Conservation (phyloP, 148 eudicot genomes). For the Cornus suecica region DNA sequence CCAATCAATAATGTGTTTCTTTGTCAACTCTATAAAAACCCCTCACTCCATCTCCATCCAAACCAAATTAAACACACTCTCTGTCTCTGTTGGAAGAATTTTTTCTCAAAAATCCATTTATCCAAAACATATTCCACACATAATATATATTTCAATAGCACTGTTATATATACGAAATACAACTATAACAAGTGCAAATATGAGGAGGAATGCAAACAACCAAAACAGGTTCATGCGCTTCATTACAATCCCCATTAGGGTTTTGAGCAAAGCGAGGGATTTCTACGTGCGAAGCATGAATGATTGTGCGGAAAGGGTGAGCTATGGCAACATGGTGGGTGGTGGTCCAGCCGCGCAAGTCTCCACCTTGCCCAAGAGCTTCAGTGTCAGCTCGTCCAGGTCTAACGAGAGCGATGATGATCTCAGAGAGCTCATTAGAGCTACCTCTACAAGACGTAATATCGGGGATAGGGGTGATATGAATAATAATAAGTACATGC, state of each 20-base stretch:
- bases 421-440: constrained; percentile 45
- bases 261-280: constrained; percentile 54
- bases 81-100: not conserved
- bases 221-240: constrained; percentile 37
- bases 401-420: constrained; percentile 32
- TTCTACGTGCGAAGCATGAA: constrained; percentile 53
- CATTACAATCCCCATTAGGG: constrained; percentile 43
- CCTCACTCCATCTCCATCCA: not conserved
- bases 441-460: constrained; percentile 36
- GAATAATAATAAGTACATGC: not conserved
- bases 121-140: not conserved
- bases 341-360: constrained; percentile 7
- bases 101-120: not conserved
- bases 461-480: constrained; percentile 23
- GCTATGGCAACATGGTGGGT: not conserved
- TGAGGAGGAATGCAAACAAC: constrained; percentile 22
- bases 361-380: constrained; percentile 42
- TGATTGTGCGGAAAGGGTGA: constrained; percentile 21
- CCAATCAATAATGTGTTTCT: not conserved
- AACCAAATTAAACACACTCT: not conserved
- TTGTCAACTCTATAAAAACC: not conserved
- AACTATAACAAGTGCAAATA: not conserved
- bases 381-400: constrained; percentile 31
- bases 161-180: too few relatives aligned
- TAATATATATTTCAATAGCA: too few relatives aligned